phyloP scores from a whole-genome alignment of 805 yeast species.

The Zygoascus ofunaensis region DNA sequence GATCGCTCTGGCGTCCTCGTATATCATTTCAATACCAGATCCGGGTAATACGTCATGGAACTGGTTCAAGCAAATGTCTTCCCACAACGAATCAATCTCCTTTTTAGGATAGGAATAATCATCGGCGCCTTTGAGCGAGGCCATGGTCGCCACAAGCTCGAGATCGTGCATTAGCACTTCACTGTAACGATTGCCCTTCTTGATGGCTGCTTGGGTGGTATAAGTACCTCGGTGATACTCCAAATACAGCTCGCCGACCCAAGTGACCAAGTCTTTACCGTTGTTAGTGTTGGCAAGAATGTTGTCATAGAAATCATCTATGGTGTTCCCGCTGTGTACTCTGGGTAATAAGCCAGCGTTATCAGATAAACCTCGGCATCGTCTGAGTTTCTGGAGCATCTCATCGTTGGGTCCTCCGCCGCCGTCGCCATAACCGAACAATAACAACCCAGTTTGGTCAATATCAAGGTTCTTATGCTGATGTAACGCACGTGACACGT shows the following conservation, averaged over 20 bases:
- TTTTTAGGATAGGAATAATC: conserved; percentile 63
- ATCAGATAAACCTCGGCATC: conserved; percentile 81
- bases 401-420: conserved; percentile 97
- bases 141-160: conserved; percentile 72
- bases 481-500: conserved; percentile 66
- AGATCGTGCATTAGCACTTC: conserved; percentile 77
- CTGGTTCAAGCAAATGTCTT: conserved; percentile 79
- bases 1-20: conserved; percentile 81
- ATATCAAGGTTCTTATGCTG: conserved; percentile 80
- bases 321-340: conserved; percentile 66
- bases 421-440: conserved; percentile 95
- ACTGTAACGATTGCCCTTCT: conserved; percentile 64
- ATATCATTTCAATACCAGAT: conserved; percentile 87
- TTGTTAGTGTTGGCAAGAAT: conserved; percentile 52
- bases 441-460: conserved; percentile 69
- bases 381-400: conserved; percentile 85
- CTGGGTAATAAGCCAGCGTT: conserved; percentile 74
- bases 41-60: conserved; percentile 98
- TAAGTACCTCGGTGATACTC: conserved; percentile 97
- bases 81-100: conserved; percentile 71
- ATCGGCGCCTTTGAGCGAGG: conserved; percentile 43
- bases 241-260: conserved; percentile 90
- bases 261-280: conserved; percentile 65
- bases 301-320: conserved; percentile 70
- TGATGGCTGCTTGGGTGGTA: conserved; percentile 85